Evolutionary conservation across 1,284 basidiomycete genomes (phyloP).

Genomic region (Marasmius sp.): DNA sequence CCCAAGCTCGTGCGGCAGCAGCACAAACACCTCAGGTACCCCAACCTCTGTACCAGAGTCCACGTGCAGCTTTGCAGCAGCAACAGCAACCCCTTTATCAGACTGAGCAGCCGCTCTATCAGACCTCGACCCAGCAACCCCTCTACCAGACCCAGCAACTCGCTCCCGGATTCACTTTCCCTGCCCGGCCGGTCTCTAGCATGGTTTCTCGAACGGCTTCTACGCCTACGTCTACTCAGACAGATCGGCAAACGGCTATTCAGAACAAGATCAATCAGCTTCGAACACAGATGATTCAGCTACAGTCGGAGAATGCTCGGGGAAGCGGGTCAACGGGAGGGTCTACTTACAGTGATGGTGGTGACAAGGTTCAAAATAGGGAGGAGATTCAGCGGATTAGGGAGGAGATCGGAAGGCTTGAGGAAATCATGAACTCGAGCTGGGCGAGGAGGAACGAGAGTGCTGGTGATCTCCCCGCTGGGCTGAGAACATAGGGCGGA

Average conservation of each 20-base stretch:
- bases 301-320: neutral
- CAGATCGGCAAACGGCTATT: neutral
- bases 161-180: neutral
- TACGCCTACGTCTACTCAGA: neutral
- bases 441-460: neutral
- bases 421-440: neutral
- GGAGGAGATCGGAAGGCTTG: neutral
- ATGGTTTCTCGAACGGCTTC: neutral
- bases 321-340: neutral
- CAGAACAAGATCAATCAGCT: constrained; percentile 1
- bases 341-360: neutral
- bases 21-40: too few relatives aligned
- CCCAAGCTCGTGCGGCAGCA: neutral
- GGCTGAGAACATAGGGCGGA: neutral
- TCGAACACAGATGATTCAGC: neutral
- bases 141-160: neutral
- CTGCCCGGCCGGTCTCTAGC: neutral
- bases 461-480: neutral
- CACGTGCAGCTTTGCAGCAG: too few relatives aligned
- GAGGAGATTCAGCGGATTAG: neutral
- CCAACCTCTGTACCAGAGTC: too few relatives aligned
- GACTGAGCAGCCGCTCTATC: neutral
- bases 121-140: too few relatives aligned
- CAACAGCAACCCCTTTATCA: too few relatives aligned
- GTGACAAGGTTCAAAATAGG: neutral